A percentile compares a stretch with the other conserved stretches of the same genome.
These are phyloP conservation scores for Cutaneotrichosporon cutaneum DNA, from an alignment of 1,284 basidiomycete species.

Conservation along the genomic window DNA sequence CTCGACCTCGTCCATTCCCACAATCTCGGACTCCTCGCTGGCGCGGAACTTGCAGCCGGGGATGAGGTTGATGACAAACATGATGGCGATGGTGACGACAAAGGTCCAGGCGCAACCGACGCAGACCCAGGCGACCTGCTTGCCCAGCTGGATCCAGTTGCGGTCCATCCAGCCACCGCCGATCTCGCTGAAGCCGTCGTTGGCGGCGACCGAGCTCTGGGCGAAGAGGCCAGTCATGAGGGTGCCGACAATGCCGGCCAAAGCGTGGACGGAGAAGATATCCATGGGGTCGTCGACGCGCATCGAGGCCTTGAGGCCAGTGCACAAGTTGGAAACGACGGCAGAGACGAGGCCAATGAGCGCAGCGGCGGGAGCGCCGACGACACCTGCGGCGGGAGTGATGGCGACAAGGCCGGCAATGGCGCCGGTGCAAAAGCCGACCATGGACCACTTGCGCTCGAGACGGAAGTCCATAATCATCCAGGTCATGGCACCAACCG, in stretches of 20 bases:
- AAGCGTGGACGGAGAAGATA: conserved; percentile 85
- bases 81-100: conserved; percentile 57
- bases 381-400: conserved; percentile 59
- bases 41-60: conserved; percentile 74
- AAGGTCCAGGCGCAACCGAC: conserved; percentile 63
- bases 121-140: conserved; percentile 77
- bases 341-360: conserved; percentile 75
- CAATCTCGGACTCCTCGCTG: conserved; percentile 71
- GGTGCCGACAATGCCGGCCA: conserved; percentile 83
- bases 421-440: conserved; percentile 78
- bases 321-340: conserved; percentile 78
- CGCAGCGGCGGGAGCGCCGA: conserved; percentile 58
- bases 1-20: conserved; percentile 72
- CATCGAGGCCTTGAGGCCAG: conserved; percentile 65
- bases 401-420: conserved; percentile 75
- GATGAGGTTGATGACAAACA: conserved; percentile 65
- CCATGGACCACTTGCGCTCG: conserved; percentile 73
- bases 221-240: conserved; percentile 66
- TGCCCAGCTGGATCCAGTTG: conserved; percentile 73
- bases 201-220: conserved; percentile 71
- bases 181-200: conserved; percentile 59
- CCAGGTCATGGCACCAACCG: conserved; percentile 73
- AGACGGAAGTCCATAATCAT: conserved; percentile 80
- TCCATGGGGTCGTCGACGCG: conserved; percentile 57
- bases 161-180: conserved; percentile 69